Conservation (phyloP, 805 yeast genomes). For the Wickerhamiella bombiphila region DNA sequence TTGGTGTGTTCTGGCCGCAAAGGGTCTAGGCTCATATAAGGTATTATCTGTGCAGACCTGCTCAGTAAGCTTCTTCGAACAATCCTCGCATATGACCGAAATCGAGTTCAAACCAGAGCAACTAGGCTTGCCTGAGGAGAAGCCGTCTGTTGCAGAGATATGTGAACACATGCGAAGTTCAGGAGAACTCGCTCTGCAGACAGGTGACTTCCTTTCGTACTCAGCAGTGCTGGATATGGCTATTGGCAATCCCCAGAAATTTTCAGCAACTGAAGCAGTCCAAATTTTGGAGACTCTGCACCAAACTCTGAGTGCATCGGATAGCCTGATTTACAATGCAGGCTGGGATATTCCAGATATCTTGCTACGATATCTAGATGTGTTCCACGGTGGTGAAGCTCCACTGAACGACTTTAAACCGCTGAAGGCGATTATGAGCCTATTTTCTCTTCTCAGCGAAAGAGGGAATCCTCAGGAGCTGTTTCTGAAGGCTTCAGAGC, state of each 20-base stretch:
- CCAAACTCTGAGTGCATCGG: slow-evolving; percentile 32
- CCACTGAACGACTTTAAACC: slow-evolving; percentile 27
- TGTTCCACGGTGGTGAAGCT: slow-evolving; percentile 6
- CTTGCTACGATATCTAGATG: slow-evolving; percentile 37
- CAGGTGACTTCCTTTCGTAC: slow-evolving; percentile 52
- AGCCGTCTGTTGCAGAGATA: slow-evolving; percentile 10
- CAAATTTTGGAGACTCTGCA: slow-evolving; percentile 16
- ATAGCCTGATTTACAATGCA: slow-evolving; percentile 43
- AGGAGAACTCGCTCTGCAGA: slow-evolving; percentile 20
- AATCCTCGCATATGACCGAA: no score
- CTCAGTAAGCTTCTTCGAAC: no score
- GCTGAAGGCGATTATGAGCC: slow-evolving; percentile 14
- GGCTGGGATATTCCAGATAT: slow-evolving; percentile 89
- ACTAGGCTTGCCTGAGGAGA: no score
- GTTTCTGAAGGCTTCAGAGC: slow-evolving; percentile 54
- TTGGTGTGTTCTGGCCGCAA: no score
- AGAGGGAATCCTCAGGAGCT: slow-evolving; percentile 73
- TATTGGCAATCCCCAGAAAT: slow-evolving; percentile 34
- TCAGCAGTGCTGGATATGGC: slow-evolving; percentile 58
- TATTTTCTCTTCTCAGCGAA: slow-evolving; percentile 49
- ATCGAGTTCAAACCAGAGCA: no score
- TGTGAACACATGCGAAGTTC: slow-evolving; percentile 11
- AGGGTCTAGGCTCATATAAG: no score
- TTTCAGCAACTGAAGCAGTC: slow-evolving; percentile 34
- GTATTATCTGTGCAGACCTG: no score